Percentiles rank a stretch among this genome's conserved stretches.
phyloP scores from a whole-genome alignment of 1,284 basidiomycete genomes.

The Leccinum huronense region DNA sequence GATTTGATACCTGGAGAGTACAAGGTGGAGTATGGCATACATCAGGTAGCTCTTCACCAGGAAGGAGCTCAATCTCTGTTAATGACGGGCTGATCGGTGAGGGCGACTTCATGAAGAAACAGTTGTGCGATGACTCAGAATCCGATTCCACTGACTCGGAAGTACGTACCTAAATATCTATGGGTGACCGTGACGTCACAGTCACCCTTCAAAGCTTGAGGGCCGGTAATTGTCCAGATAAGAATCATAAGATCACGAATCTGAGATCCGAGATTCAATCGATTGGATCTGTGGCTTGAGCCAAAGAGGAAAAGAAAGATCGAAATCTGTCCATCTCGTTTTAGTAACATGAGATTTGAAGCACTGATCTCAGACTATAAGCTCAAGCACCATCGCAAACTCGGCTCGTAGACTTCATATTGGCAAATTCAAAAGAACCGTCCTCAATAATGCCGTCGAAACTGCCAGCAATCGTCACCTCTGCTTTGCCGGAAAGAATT shows the following conservation, averaged over 20 bases:
- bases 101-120: neutral
- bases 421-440: constrained; percentile 96
- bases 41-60: neutral
- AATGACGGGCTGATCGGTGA: neutral
- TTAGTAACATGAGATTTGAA: too few relatives aligned
- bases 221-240: neutral
- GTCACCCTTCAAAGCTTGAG: neutral
- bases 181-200: neutral
- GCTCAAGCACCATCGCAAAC: constrained; percentile 95
- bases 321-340: neutral
- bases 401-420: constrained; percentile 99
- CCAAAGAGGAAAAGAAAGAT: neutral
- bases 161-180: neutral
- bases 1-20: neutral
- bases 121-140: neutral
- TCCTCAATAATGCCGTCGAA: constrained; percentile 98
- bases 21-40: neutral
- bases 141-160: neutral
- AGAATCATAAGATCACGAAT: neutral
- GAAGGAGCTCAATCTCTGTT: neutral
- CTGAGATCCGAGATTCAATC: neutral
- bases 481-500: constrained; percentile 92
- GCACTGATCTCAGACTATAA: constrained; percentile 30
- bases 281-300: neutral
- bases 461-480: constrained; percentile 98